phyloP scores from a whole-genome alignment of 1,284 basidiomycete genomes.

The Naganishia liquefaciens region DNA sequence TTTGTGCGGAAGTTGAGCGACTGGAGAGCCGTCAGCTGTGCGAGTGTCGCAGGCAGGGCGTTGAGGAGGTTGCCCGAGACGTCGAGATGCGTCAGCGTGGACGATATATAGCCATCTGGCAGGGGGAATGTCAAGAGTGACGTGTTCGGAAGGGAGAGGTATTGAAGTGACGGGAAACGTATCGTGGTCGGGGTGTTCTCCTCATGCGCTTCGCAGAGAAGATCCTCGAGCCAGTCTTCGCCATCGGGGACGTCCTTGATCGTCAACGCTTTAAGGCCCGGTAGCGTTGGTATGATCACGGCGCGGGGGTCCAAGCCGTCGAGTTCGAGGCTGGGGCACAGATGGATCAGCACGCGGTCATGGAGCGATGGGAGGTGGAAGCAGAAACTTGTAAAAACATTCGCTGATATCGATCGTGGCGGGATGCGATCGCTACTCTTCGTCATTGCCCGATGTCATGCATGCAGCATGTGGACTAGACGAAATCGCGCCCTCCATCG shows the following conservation, averaged over 20 bases:
- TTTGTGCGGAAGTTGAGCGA: conserved; percentile 91
- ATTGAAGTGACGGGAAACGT: conserved; percentile 50
- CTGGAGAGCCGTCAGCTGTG: conserved; percentile 70
- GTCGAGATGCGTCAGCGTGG: conserved; percentile 84
- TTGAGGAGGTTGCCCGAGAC: conserved; percentile 79
- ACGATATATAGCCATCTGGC: conserved; percentile 61
- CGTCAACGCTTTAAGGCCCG: conserved; percentile 46
- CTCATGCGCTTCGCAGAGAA: conserved; percentile 36
- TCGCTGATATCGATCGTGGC: too few species aligned
- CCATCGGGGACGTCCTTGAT: conserved; percentile 50
- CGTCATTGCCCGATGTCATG: neutral
- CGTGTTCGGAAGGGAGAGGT: conserved; percentile 45
- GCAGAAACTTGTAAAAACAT: too few species aligned
- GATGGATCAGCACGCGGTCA: neutral
- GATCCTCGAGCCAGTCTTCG: conserved; percentile 52
- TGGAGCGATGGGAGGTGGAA: neutral
- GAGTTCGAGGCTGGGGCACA: conserved; percentile 46
- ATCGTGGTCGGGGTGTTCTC: neutral
- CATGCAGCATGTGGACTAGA: too few species aligned
- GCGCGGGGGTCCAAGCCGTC: conserved; percentile 51
- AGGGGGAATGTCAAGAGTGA: conserved; percentile 55
- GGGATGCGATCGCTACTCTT: too few species aligned
- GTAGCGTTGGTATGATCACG: conserved; percentile 44
- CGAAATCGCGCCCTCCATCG: too few species aligned
- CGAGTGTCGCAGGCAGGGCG: conserved; percentile 61